Percentiles rank a stretch among this genome's conserved stretches.
Evolutionary conservation across 2,329 filamentous ascomycete species (phyloP).

Genomic region (Mariannaea sp.): DNA sequence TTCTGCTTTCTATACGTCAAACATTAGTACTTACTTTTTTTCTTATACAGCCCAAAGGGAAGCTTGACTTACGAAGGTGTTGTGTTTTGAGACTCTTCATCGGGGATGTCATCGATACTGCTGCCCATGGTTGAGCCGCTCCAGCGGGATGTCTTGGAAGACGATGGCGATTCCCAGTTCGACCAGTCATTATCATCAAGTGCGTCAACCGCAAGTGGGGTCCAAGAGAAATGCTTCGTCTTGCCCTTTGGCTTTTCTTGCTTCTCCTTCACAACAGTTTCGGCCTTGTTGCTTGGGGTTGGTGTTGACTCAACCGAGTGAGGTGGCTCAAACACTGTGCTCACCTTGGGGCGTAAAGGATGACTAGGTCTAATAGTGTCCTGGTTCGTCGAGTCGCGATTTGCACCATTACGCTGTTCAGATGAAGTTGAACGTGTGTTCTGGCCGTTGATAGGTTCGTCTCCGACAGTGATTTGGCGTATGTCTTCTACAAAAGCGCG

Average conservation of each 20-base stretch:
- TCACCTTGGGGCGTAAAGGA: constrained; percentile 48
- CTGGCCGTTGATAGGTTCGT: constrained; percentile 75
- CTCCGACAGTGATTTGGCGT: constrained; percentile 91
- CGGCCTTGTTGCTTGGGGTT: constrained; percentile 39
- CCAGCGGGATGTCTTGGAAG: constrained; percentile 61
- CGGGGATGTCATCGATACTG: constrained; percentile 52
- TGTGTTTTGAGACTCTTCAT: constrained; percentile 53
- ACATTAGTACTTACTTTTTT: constrained; percentile 15
- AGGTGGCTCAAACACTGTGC: constrained; percentile 48
- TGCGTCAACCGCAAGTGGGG: constrained; percentile 60
- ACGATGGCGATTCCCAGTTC: constrained; percentile 65
- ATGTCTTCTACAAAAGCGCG: constrained; percentile 97
- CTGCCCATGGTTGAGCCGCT: constrained; percentile 63
- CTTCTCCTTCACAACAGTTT: constrained; percentile 37
- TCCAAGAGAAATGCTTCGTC: constrained; percentile 64
- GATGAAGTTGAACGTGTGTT: constrained; percentile 27
- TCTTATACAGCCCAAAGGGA: not conserved
- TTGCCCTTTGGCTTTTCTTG: constrained; percentile 48
- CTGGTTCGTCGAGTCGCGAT: constrained; percentile 41
- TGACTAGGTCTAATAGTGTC: constrained; percentile 54
- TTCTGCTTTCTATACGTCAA: constrained; percentile 42
- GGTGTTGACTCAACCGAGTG: constrained; percentile 41
- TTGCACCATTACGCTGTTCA: constrained; percentile 31
- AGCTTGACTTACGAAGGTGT: constrained; percentile 54
- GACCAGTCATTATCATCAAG: constrained; percentile 68